phyloP scores from a whole-genome alignment of 2,329 filamentous ascomycete species.

The Escovopsis sp. region DNA sequence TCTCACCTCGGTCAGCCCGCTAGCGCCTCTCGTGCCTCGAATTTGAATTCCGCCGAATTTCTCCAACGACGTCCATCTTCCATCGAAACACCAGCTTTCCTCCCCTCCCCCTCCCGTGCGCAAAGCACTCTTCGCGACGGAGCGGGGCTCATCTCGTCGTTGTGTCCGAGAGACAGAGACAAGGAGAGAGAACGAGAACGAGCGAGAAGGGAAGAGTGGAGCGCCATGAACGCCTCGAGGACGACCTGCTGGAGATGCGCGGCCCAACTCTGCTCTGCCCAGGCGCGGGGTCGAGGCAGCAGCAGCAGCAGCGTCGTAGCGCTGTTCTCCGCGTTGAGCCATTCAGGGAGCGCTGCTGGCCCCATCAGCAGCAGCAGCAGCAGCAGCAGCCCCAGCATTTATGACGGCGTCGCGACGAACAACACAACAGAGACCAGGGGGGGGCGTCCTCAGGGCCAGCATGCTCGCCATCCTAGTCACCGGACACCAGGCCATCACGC shows the following conservation, averaged over 20 bases:
- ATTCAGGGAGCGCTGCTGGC: slow-evolving; percentile 1
- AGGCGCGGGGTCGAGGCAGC: slow-evolving; percentile 8
- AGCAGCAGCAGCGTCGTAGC: slow-evolving; percentile 8
- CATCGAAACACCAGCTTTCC: slow-evolving; percentile 3
- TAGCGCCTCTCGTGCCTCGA: slow-evolving; percentile 2
- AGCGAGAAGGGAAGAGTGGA: no score
- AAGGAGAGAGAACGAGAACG: no score
- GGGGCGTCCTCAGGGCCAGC: not conserved
- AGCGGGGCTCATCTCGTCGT: no score
- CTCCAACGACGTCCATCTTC: no score
- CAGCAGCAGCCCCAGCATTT: not conserved
- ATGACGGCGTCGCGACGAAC: not conserved
- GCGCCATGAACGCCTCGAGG: slow-evolving; percentile 19
- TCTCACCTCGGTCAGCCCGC: slow-evolving; percentile 6
- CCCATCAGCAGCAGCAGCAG: no score
- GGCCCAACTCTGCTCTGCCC: slow-evolving; percentile 11
- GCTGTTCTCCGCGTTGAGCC: slow-evolving; percentile 12
- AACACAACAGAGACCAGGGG: not conserved
- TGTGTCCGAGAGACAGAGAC: no score
- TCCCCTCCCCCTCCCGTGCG: not conserved
- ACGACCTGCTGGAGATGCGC: slow-evolving; percentile 21
- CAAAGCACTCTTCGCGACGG: slow-evolving; percentile 1
- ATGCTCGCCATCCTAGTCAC: not conserved
- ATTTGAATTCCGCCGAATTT: no score
- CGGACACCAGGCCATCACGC: no score